Conservation (phyloP, 257 asterid species). For the Catharanthus roseus region DNA sequence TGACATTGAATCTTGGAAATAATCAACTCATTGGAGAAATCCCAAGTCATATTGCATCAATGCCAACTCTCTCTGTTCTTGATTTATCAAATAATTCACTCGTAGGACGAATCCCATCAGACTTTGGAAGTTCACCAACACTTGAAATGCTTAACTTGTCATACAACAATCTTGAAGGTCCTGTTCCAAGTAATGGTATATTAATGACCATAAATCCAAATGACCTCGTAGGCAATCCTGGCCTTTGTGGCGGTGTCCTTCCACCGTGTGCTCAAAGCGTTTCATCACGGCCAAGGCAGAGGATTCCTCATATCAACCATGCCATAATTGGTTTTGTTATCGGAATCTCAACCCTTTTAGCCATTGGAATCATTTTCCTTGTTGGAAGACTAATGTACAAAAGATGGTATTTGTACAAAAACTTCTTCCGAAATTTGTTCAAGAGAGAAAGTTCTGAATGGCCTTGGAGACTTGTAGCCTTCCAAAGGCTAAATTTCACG, state of each 20-base stretch:
- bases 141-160: slow-evolving; percentile 50
- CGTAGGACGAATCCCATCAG: slow-evolving; percentile 48
- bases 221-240: slow-evolving; percentile 45
- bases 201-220: slow-evolving; percentile 38
- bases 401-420: slow-evolving; percentile 37
- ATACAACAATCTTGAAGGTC: slow-evolving; percentile 48
- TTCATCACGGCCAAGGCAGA: slow-evolving; percentile 20
- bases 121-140: slow-evolving; percentile 52
- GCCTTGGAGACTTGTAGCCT: slow-evolving; percentile 71
- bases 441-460: slow-evolving; percentile 35
- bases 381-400: slow-evolving; percentile 30
- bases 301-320: slow-evolving; percentile 24
- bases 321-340: slow-evolving; percentile 39
- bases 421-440: slow-evolving; percentile 35
- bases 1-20: slow-evolving; percentile 26
- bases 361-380: slow-evolving; percentile 21
- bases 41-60: slow-evolving; percentile 35
- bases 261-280: slow-evolving; percentile 33
- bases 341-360: slow-evolving; percentile 35
- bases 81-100: slow-evolving; percentile 56
- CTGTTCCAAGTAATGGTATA: slow-evolving; percentile 46
- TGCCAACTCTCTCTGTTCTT: slow-evolving; percentile 44
- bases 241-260: slow-evolving; percentile 58
- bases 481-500: slow-evolving; percentile 53
- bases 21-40: slow-evolving; percentile 41